Conservation (phyloP, 805 yeast genomes). For the Starmera caribaea region DNA sequence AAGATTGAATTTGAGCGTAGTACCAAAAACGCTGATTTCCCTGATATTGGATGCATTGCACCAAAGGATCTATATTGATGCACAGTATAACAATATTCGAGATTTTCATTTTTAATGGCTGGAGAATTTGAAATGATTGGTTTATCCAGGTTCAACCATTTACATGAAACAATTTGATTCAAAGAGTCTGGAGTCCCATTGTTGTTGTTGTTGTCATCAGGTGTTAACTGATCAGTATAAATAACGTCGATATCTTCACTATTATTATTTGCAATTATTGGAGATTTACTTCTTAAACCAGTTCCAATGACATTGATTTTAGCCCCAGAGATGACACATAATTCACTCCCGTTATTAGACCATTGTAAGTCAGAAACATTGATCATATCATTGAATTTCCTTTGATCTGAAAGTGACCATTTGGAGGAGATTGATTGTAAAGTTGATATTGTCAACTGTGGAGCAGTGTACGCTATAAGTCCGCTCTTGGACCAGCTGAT, state of each 20-base stretch:
- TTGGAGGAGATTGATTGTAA: background rate
- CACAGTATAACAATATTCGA: slow-evolving; percentile 43
- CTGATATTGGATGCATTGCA: slow-evolving; percentile 54
- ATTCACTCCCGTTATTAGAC: slow-evolving; percentile 72
- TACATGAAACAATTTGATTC: slow-evolving; percentile 36
- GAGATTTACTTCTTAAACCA: slow-evolving; percentile 33
- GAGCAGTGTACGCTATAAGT: slow-evolving; percentile 58
- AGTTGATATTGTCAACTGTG: slow-evolving; percentile 23
- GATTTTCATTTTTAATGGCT: slow-evolving; percentile 26
- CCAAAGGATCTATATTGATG: slow-evolving; percentile 52
- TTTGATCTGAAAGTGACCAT: too few relatives aligned
- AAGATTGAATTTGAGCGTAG: slow-evolving; percentile 55
- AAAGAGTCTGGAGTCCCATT: slow-evolving; percentile 25
- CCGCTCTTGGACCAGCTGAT: slow-evolving; percentile 73
- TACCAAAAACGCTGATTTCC: slow-evolving; percentile 64
- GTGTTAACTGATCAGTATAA: slow-evolving; percentile 27
- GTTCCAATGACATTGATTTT: slow-evolving; percentile 47
- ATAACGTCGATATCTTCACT: slow-evolving; percentile 19
- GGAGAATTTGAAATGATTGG: slow-evolving; percentile 52
- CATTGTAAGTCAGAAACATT: slow-evolving; percentile 39
- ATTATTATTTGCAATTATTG: slow-evolving; percentile 19
- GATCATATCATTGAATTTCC: slow-evolving; percentile 25
- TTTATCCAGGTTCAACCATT: slow-evolving; percentile 72
- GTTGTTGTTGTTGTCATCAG: slow-evolving; percentile 14
- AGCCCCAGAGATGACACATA: slow-evolving; percentile 64